Percentiles rank a stretch among this genome's conserved stretches.
Evolutionary conservation across 225 moss, liverwort and hornwort species (phyloP).

Genomic region (Sphagnum contortum): DNA sequence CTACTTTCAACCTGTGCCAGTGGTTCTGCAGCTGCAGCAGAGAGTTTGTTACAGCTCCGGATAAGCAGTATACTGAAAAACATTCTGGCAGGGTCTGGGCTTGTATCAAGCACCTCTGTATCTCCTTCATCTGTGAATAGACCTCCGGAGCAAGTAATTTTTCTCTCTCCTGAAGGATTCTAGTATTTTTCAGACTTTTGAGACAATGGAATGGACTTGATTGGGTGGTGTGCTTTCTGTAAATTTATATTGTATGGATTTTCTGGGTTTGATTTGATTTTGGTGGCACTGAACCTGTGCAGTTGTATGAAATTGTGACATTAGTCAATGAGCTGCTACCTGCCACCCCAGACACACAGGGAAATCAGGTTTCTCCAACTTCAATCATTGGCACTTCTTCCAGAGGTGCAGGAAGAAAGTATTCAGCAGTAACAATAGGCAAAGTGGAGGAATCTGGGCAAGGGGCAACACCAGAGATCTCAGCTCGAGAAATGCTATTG

Average conservation of each 20-base stretch:
- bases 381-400: constrained; percentile 43
- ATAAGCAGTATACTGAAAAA: constrained; percentile 94
- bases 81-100: constrained; percentile 85
- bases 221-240: too few relatives aligned
- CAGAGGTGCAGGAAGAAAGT: constrained; percentile 56
- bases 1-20: constrained; percentile 83
- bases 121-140: constrained; percentile 86
- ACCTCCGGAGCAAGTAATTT: constrained; percentile 86
- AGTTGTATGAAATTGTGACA: constrained; percentile 84
- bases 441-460: constrained; percentile 53
- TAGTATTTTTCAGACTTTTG: too few relatives aligned
- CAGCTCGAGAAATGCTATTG: constrained; percentile 67
- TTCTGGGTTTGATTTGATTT: neutral
- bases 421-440: constrained; percentile 43
- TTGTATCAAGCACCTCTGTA: constrained; percentile 76
- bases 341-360: constrained; percentile 58
- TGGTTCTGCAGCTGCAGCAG: constrained; percentile 90
- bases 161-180: too few relatives aligned
- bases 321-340: constrained; percentile 94
- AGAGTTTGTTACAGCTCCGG: constrained; percentile 74
- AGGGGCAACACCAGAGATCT: constrained; percentile 25
- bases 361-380: constrained; percentile 33
- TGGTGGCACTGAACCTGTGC: neutral
- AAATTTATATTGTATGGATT: too few relatives aligned
- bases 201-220: too few relatives aligned